A percentile compares a stretch with the other conserved stretches of the same genome.
Conservation (phyloP, 2,329 filamentous ascomycete genomes). For the Exophiala calicioides region DNA sequence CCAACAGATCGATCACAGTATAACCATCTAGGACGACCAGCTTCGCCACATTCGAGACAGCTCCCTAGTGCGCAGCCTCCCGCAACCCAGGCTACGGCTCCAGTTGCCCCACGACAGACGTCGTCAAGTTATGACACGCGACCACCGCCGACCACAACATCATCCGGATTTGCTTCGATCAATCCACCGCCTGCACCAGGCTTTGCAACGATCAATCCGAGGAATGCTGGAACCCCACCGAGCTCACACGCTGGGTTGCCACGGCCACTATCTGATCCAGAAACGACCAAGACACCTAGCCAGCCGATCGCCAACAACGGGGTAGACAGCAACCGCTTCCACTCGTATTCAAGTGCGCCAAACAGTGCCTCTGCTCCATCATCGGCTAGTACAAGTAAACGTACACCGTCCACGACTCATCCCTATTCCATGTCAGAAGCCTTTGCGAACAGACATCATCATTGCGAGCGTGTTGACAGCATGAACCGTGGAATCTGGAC, state of each 20-base stretch:
- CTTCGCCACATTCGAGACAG: conserved; percentile 20
- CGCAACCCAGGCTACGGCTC: conserved; percentile 8
- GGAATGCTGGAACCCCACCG: conserved; percentile 20
- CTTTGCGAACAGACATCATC: conserved; percentile 33
- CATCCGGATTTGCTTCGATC: conserved; percentile 30
- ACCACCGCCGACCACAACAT: conserved; percentile 24
- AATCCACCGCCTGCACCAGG: conserved; percentile 27
- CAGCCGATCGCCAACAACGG: conserved; percentile 11
- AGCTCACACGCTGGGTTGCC: conserved; percentile 10
- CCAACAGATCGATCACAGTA: conserved; percentile 15
- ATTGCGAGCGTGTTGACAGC: conserved; percentile 31
- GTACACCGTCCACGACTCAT: conserved; percentile 32
- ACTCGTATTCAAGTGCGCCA: conserved; percentile 15
- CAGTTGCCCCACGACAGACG: conserved; percentile 22
- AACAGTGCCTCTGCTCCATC: conserved; percentile 5
- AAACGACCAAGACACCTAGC: conserved; percentile 15
- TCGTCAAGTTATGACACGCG: conserved; percentile 29
- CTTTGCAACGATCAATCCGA: conserved; percentile 30
- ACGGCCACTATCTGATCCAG: conserved; percentile 7
- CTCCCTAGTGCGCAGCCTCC: conserved; percentile 18
- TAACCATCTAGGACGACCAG: conserved; percentile 13
- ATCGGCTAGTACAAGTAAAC: conserved; percentile 17
- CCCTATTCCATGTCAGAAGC: conserved; percentile 33
- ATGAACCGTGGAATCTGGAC: conserved; percentile 33
- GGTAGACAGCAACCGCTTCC: conserved; percentile 22